These are phyloP conservation scores for Tolypocladium guangdongense DNA, from an alignment of 2,329 filamentous ascomycete genomes.

Conservation along the genomic window DNA sequence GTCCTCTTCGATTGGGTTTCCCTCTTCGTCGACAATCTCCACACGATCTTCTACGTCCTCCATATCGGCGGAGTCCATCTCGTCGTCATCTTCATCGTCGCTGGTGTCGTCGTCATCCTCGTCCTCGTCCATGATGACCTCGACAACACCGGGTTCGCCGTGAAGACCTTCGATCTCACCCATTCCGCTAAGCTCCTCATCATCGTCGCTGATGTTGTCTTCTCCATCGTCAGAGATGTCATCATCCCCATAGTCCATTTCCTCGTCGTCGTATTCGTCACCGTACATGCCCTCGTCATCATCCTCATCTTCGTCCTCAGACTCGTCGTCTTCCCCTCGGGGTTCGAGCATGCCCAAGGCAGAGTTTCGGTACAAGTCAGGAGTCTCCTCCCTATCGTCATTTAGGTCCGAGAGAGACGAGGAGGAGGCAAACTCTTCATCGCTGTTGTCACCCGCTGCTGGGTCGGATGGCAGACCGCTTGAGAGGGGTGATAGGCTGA, in stretches of 20 bases:
- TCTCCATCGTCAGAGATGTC: conserved; percentile 75
- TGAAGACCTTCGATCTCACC: conserved; percentile 71
- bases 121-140: conserved; percentile 69
- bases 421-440: conserved; percentile 78
- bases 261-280: conserved; percentile 81
- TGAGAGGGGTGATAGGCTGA: conserved; percentile 53
- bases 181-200: conserved; percentile 73
- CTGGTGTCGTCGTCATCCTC: conserved; percentile 56
- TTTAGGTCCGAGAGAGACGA: conserved; percentile 85
- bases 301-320: conserved; percentile 59
- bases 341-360: conserved; percentile 90
- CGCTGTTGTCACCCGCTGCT: conserved; percentile 56
- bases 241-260: conserved; percentile 83
- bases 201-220: conserved; percentile 82
- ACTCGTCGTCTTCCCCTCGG: conserved; percentile 69
- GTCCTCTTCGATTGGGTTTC: conserved; percentile 47
- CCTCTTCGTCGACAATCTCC: conserved; percentile 54
- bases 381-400: conserved; percentile 84
- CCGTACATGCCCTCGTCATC: conserved; percentile 91
- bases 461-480: conserved; percentile 61
- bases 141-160: conserved; percentile 51
- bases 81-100: conserved; percentile 41
- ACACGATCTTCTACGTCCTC: conserved; percentile 42
- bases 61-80: conserved; percentile 31
- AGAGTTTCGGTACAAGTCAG: conserved; percentile 93